Conservation (phyloP, 2,329 filamentous ascomycete genomes). For the Sporothrix mexicana region DNA sequence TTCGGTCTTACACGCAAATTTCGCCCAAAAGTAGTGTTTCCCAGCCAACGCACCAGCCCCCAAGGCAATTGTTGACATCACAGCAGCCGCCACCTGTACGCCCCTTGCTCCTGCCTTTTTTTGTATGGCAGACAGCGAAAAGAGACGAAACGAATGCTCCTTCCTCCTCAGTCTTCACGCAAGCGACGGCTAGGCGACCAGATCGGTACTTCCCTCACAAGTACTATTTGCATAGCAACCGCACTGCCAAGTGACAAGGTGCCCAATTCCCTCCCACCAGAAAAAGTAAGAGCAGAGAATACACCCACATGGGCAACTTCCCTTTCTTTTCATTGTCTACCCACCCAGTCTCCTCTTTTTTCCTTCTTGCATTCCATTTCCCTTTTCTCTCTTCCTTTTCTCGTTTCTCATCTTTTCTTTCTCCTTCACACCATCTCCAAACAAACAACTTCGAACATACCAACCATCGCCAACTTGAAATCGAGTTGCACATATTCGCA, state of each 20-base stretch:
- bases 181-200: conserved; percentile 29
- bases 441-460: conserved; percentile 25
- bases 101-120: conserved; percentile 24
- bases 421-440: conserved; percentile 28
- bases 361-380: background rate
- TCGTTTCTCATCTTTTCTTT: conserved; percentile 21
- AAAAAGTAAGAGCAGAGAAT: background rate
- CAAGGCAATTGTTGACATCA: conserved; percentile 37
- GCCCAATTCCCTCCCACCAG: background rate
- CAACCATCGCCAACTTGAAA: conserved; percentile 25
- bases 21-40: conserved; percentile 24
- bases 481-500: conserved; percentile 10
- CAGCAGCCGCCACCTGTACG: conserved; percentile 29
- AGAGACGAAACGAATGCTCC: conserved; percentile 8
- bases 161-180: background rate
- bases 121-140: conserved; percentile 2
- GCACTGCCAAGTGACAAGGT: background rate
- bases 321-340: background rate
- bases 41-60: conserved; percentile 35
- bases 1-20: conserved; percentile 2
- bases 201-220: background rate
- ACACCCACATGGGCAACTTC: background rate
- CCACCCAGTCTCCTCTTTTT: background rate
- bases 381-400: conserved; percentile 14
- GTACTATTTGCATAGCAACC: background rate